Evolutionary conservation across 768 basidiomycete species (phyloP).

Genomic region (Cystobasidium onofrii): DNA sequence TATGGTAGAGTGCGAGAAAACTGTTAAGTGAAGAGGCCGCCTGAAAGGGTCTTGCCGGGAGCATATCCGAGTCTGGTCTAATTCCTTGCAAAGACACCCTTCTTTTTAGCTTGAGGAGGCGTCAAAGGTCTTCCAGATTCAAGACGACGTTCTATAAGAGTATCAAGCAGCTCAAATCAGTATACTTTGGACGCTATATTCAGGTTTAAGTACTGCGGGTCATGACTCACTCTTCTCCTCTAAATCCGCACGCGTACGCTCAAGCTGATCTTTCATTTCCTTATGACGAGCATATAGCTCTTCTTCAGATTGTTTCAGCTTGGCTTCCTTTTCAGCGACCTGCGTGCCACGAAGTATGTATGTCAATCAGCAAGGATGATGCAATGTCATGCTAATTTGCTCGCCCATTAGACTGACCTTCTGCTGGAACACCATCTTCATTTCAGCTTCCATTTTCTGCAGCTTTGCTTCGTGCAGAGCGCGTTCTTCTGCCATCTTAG

Average conservation of each 20-base stretch:
- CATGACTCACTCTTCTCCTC: slow-evolving; percentile 61
- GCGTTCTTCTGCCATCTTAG: slow-evolving; percentile 91
- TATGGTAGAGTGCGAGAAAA: neutral
- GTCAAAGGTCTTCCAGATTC: slow-evolving; percentile 91
- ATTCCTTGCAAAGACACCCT: slow-evolving; percentile 29
- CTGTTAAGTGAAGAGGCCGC: too few species aligned
- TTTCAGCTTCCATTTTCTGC: slow-evolving; percentile 98
- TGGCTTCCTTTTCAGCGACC: slow-evolving; percentile 97
- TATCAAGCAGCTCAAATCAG: too few species aligned
- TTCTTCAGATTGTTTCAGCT: slow-evolving; percentile 97
- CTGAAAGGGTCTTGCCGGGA: too few species aligned
- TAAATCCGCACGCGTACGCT: slow-evolving; percentile 87
- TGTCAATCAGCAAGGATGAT: neutral
- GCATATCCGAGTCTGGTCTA: neutral
- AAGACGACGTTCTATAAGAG: slow-evolving; percentile 72
- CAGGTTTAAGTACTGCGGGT: too few species aligned
- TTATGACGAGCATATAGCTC: slow-evolving; percentile 96
- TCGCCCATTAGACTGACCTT: slow-evolving; percentile 49
- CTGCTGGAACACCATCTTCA: slow-evolving; percentile 99
- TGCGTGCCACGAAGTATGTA: neutral
- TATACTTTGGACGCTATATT: too few species aligned
- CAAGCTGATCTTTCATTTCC: slow-evolving; percentile 98
- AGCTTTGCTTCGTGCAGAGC: slow-evolving; percentile 93
- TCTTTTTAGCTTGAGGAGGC: slow-evolving; percentile 57
- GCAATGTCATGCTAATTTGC: too few species aligned